These are phyloP conservation scores for Mycoemilia scoparia DNA, from an alignment of 192 early-diverging fungal genomes.

Conservation along the genomic window DNA sequence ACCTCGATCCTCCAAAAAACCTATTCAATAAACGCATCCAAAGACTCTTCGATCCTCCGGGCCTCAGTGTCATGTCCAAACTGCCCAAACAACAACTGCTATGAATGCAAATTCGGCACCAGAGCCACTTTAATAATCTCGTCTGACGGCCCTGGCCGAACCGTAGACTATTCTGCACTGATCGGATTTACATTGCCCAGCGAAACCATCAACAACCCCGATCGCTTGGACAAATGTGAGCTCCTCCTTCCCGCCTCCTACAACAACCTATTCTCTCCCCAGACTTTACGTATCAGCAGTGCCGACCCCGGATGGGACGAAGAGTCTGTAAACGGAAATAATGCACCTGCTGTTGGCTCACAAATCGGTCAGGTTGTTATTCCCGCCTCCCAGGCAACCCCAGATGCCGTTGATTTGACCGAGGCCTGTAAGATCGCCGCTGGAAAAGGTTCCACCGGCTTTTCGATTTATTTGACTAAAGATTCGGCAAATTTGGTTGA, in stretches of 20 bases:
- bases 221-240: no score
- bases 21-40: no score
- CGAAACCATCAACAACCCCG: constrained; percentile 14
- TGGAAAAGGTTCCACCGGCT: no score
- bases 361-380: constrained; percentile 11
- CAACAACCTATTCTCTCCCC: constrained; percentile 3
- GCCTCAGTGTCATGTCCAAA: constrained; percentile 18
- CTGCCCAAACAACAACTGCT: constrained; percentile 26
- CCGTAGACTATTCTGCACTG: constrained; percentile 10
- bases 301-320: constrained; percentile 19
- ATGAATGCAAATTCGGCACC: constrained; percentile 21
- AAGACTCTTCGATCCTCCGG: constrained; percentile 26
- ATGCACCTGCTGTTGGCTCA: constrained; percentile 7
- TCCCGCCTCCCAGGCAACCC: constrained; percentile 10
- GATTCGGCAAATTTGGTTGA: constrained; percentile 8
- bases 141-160: constrained; percentile 13
- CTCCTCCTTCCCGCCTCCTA: constrained; percentile 20
- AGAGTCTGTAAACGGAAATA: constrained; percentile 11
- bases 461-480: constrained; percentile 12
- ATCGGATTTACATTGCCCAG: constrained; percentile 20
- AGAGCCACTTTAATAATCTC: constrained; percentile 9
- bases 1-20: no score
- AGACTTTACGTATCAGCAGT: constrained; percentile 5
- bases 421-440: constrained; percentile 11
- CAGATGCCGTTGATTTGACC: constrained; percentile 11